Conservation (phyloP, 345 rosid genomes). For the Salix caprea region DNA sequence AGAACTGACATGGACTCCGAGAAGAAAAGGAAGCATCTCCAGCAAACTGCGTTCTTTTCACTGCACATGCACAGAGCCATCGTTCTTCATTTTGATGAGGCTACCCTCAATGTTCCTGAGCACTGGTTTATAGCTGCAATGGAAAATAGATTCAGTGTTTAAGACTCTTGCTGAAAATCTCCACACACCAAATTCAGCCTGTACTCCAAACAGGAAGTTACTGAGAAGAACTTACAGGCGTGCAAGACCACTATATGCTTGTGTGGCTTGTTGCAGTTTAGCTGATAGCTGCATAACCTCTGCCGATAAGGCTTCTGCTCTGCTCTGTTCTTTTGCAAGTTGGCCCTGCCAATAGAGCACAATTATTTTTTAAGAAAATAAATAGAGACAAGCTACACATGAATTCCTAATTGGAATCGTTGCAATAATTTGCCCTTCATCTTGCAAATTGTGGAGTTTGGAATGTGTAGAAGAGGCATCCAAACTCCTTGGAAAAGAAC, state of each 20-base stretch:
- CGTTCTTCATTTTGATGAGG: slow-evolving; percentile 86
- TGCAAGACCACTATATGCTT: slow-evolving; percentile 66
- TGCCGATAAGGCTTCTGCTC: slow-evolving; percentile 76
- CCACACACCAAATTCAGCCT: background rate
- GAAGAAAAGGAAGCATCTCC: background rate
- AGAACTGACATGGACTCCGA: too few relatives aligned
- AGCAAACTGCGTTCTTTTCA: slow-evolving; percentile 16
- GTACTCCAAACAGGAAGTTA: background rate
- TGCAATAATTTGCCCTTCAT: background rate
- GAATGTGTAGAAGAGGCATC: background rate
- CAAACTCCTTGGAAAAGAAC: background rate
- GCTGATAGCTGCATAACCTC: slow-evolving; percentile 82
- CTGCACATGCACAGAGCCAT: slow-evolving; percentile 47
- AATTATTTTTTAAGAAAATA: too few relatives aligned
- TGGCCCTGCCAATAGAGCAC: slow-evolving; percentile 38
- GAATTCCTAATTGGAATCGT: background rate
- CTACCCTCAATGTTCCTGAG: slow-evolving; percentile 77
- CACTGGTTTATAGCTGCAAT: slow-evolving; percentile 77
- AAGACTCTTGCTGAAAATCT: background rate
- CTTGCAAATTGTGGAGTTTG: background rate
- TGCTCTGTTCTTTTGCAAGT: slow-evolving; percentile 76
- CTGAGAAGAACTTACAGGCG: slow-evolving; percentile 51
- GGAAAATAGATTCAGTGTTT: slow-evolving; percentile 5
- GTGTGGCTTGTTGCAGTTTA: slow-evolving; percentile 69
- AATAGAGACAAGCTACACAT: background rate